Evolutionary conservation across 176 grass and related monocot species (phyloP), one percentile per base, ranked within the genome.

Genomic region (Oryza nivara): DNA sequence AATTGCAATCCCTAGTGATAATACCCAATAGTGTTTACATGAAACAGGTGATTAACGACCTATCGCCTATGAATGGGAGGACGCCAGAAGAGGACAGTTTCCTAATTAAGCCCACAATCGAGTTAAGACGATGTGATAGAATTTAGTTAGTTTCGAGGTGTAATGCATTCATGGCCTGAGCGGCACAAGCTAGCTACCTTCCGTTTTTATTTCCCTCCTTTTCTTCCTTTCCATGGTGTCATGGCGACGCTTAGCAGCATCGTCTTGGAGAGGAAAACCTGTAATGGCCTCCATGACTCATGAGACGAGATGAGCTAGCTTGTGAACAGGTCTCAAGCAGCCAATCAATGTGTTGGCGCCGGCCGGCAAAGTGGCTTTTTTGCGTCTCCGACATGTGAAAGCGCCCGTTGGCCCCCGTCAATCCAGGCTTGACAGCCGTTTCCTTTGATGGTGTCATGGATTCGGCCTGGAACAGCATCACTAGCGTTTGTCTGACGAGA

Each of bases 401-500:
- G 70, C 63, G 32, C 15, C 47, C 68, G 84, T 79, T 70, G 32
- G 65, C 74, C 2, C 36, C 28, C 63, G 70, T 81, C 54, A 66
- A 78, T 88, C 68, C 80, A 44, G 68, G 54, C 80, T 74, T 54
- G 74, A 78, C 86, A 78, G 36, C 86, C 67, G 80, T 4, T 4
- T 54, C 61, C 44, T 46, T 7, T 7, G 35, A 60, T 49, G 32
- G 61, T 49, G 35, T 6, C 25, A 12, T 75, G 73, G 85, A 58
- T 68, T 11, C 40, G 61, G 35, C 61, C 7, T 40, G 15, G 22
- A 49, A 38, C 43, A 43, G 20, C 68, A 41, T 85, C 67, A 71
- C 48, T 20, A 82, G 34, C 30, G 16, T 54, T 36, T 81, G 79
- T 52, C 72, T 28, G 44, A 9, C 26, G 6, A 49, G 11, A n/a